Conservation (phyloP, 78 protist species). For the Monocercomonoides exilis region DNA sequence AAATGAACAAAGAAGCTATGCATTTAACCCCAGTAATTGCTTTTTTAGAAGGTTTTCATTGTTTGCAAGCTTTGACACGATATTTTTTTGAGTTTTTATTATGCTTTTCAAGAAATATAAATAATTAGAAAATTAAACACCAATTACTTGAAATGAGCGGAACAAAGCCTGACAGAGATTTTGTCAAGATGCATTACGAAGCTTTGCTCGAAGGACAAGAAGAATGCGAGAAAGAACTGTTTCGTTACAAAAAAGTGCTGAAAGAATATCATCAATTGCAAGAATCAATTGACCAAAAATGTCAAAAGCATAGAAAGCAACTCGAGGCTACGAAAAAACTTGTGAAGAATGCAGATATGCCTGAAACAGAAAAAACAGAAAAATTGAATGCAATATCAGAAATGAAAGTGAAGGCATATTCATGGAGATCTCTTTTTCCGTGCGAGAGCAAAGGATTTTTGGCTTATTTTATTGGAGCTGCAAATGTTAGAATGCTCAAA, state of each 20-base stretch:
- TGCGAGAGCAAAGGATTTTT: neutral
- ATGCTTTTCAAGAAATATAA: too few relatives aligned
- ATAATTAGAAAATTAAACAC: too few relatives aligned
- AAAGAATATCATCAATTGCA: neutral
- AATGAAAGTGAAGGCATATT: neutral
- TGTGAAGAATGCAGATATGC: neutral
- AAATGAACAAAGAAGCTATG: too few relatives aligned
- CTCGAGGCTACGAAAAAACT: neutral
- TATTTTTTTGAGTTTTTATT: too few relatives aligned
- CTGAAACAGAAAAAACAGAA: neutral
- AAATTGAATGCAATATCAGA: neutral
- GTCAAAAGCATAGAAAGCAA: neutral
- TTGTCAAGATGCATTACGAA: too few relatives aligned
- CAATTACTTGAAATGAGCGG: too few relatives aligned
- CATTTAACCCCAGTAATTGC: too few relatives aligned
- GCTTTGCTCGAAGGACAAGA: too few relatives aligned
- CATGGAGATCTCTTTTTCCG: neutral
- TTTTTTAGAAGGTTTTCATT: too few relatives aligned
- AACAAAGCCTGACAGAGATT: too few relatives aligned
- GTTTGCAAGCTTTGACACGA: too few relatives aligned
- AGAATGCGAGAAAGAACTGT: too few relatives aligned
- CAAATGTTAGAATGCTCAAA: neutral
- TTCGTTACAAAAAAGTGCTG: neutral
- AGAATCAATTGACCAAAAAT: neutral
- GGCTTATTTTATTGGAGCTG: neutral